Base-by-base conservation (phyloP, 805 yeast species). In the Teunomyces pallodes region DNA sequence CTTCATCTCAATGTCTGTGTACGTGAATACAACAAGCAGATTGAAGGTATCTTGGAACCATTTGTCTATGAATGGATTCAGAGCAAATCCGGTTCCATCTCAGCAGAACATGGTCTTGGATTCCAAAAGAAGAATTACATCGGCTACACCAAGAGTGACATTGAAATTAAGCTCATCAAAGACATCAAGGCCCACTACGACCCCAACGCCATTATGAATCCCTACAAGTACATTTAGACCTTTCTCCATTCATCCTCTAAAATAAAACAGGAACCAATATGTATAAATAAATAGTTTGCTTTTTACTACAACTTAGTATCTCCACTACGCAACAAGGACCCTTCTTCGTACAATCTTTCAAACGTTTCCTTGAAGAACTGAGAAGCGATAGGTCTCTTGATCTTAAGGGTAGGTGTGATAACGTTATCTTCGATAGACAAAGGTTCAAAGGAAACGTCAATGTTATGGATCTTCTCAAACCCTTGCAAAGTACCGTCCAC, bases 51-150 rank as follows among this genome's bases (percentile, higher is more conserved):
- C 1, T 76, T 94, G 52, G 99, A 94, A 68, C 99, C 99, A 41
- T 94, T 87, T 69, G 94, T 94, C 28, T 94, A 90, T 64, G 96
- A 94, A 72, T 91, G 91, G 86, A 87, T 94, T 46, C 61, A 79
- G 68, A 59, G 67, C 26, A 75, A 81, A 53, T 72, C 83, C 30
- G 99, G 99, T 17, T 91, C 98, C 1, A 86, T 94, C 46, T 86
- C 96, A 50, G 99, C 99, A 26, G 99, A 94, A 68, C 99, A 94
- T 66, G 99, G 99, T 12, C 76, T 94, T 49, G 99, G 99, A 0
- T 89, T 94, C 80, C 97, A 92, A 62, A 94, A 94, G 85, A 90
- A 86, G 58, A 87, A 88, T 62, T 94, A 87, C 65, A 79, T 92
- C 56, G 85, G 85, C 8, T 94, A 92, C 72, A 80, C 96, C 45